Base-by-base conservation (phyloP, 2,329 filamentous ascomycete genomes). In the Ilyonectria mors-panacis region DNA sequence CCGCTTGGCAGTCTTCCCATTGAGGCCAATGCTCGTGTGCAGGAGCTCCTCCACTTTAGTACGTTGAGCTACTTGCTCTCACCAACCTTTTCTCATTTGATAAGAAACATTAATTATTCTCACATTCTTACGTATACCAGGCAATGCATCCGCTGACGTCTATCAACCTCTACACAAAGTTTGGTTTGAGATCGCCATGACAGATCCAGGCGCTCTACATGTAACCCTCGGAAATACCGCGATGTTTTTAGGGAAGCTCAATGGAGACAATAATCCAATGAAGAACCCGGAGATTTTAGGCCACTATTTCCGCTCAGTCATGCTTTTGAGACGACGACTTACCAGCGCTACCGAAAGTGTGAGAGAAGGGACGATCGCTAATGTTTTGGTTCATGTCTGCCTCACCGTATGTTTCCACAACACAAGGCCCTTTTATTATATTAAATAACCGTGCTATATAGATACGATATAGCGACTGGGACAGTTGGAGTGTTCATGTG, bases 11-110 rank as follows among this genome's bases (percentile, higher is more conserved):
- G 56, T 4, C 45, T 59, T n/a, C 56, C 56, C 12, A 17, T 59
- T 15, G 56, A 59, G 6, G 56, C 33, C 7, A 33, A 48, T 39
- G 7, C 56, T 13, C 56, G 45, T 13, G 45, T 59, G 6, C 56
- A 21, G 9, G 56, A 59, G 39, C 56, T 59, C 15, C 56, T 59
- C 3, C 30, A 50, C 28, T 59, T 59, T 39, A 19, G 56, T 59
- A 37, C 23, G 56, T 23, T 10, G 9, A 12, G 8, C 30, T 2
- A 12, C 2, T 33, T 33, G 30, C 30, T 33, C 8, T 33, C 30
- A 10, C 30, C 30, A 33, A 33, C 6, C 30, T 33, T 17, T 33
- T 17, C 9, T 35, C 7, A n/a, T 12, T 13, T n/a, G 7, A 3
- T 4, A 12, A 21, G 5, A 39, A 28, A 2, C n/a, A 10, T 19